phyloP scores from a whole-genome alignment of 352 stramenopile species.

The Nothophytophthora sp. region DNA sequence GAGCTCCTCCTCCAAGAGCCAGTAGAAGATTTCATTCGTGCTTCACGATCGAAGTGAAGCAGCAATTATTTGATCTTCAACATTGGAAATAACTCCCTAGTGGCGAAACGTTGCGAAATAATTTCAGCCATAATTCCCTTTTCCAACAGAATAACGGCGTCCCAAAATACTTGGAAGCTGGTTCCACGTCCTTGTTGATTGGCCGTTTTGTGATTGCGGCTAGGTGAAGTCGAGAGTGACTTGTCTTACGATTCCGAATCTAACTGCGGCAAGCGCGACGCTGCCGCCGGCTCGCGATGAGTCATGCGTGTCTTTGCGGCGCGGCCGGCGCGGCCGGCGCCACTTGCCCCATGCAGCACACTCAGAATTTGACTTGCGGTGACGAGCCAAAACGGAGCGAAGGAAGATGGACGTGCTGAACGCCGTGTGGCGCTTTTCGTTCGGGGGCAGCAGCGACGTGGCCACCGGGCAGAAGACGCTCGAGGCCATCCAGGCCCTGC shows the following conservation, averaged over 20 bases:
- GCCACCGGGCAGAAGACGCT: conserved; percentile 38
- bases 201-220: neutral
- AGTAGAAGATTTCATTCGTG: too few species aligned
- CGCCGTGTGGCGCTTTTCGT: conserved; percentile 43
- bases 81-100: too few species aligned
- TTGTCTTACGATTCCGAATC: too few species aligned
- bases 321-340: too few species aligned
- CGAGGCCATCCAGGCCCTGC: conserved; percentile 47
- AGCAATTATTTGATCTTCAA: neutral
- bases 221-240: too few species aligned
- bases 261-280: too few species aligned
- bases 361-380: neutral
- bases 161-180: too few species aligned
- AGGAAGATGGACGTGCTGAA: conserved; percentile 48
- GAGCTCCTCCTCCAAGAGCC: conserved; percentile 16
- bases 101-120: too few species aligned
- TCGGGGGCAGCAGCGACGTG: conserved; percentile 31
- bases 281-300: neutral
- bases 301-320: conserved; percentile 26
- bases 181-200: neutral
- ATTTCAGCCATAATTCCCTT: conserved; percentile 3
- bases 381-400: neutral
- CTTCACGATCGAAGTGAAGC: too few species aligned
- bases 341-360: too few species aligned
- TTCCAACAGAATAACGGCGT: neutral